Evolutionary conservation across 139 green algal species (phyloP), one percentile per base, ranked within the genome.

Genomic region (Nannochloris sp.): DNA sequence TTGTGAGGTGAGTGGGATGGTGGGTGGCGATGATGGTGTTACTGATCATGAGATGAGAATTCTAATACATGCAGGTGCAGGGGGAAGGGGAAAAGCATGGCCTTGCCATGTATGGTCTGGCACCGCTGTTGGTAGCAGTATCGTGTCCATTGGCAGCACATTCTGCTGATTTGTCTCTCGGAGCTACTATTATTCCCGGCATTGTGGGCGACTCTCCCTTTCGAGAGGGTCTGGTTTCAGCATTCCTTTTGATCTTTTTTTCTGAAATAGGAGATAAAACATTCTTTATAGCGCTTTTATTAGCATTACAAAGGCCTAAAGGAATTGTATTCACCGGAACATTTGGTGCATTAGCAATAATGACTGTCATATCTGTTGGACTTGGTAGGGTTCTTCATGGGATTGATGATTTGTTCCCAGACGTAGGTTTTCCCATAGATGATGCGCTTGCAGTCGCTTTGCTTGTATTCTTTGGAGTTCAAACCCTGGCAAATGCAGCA

Each of bases 201-300:
- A 44, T 91, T 5, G 68, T 90, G 18, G 86, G 84, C 12, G 86
- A 90, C 64, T 60, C 57, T 14, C 83, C 83, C 5, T 29, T 57
- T 58, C 51, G 74, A 6, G 88, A 92, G 74, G 88, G 88, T 25
- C 78, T 90, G 27, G 78, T 95, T 5, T 86, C 85, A 15, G 86
- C 84, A 2, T 92, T 98, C 57, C 76, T 97, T 21, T 83, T 98
- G 1, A 97, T 98, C 46, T 84, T 98, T 57, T 96, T 98, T 72
- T 90, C 79, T 8, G 93, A 98, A 72, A 88, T 98, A 3, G 93
- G 93, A 24, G 93, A 98, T 77, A 98, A 98, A 64, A 98, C 93
- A 1, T 98, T 98, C 77, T 98, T 98, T 76, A 96, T 98, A 36
- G 93, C 93, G 2, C 59, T 95, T 57, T 78, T 96, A 48, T 75